Conservation (phyloP, 73 alveolate genomes). For the Urostyla sp. region DNA sequence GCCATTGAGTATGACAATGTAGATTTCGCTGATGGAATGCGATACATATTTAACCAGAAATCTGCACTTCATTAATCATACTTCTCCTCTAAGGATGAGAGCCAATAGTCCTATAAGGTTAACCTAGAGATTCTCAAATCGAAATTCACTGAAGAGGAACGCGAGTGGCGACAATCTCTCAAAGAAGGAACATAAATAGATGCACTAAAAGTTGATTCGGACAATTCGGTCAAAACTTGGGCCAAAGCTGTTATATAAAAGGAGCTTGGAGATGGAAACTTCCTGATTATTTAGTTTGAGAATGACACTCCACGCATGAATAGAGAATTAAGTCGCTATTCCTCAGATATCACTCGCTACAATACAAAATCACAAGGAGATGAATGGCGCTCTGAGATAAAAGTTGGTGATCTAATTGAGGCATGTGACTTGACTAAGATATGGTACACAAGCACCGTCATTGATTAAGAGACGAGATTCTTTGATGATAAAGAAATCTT, state of each 20-base stretch:
- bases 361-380: slow-evolving; percentile 61
- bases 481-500: slow-evolving; percentile 57
- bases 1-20: slow-evolving; percentile 38
- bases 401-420: slow-evolving; percentile 80
- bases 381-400: slow-evolving; percentile 57
- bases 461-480: slow-evolving; percentile 26
- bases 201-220: slow-evolving; percentile 78
- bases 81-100: slow-evolving; percentile 26
- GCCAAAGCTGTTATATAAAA: slow-evolving; percentile 72
- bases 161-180: slow-evolving; percentile 69
- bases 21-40: slow-evolving; percentile 49
- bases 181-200: slow-evolving; percentile 72
- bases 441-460: slow-evolving; percentile 77
- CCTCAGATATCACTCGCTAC: slow-evolving; percentile 63
- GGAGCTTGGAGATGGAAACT: slow-evolving; percentile 23
- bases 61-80: neutral
- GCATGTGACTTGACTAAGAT: slow-evolving; percentile 75
- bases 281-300: slow-evolving; percentile 13
- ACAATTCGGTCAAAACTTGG: slow-evolving; percentile 75
- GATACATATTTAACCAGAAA: slow-evolving; percentile 9
- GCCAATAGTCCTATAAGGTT: neutral
- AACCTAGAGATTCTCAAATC: neutral
- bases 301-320: slow-evolving; percentile 27
- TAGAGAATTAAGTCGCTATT: slow-evolving; percentile 45
- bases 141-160: slow-evolving; percentile 53